Base-by-base conservation (phyloP, 23 red algal genomes). In the Cyanidiococcus yangmingshanensis region DNA sequence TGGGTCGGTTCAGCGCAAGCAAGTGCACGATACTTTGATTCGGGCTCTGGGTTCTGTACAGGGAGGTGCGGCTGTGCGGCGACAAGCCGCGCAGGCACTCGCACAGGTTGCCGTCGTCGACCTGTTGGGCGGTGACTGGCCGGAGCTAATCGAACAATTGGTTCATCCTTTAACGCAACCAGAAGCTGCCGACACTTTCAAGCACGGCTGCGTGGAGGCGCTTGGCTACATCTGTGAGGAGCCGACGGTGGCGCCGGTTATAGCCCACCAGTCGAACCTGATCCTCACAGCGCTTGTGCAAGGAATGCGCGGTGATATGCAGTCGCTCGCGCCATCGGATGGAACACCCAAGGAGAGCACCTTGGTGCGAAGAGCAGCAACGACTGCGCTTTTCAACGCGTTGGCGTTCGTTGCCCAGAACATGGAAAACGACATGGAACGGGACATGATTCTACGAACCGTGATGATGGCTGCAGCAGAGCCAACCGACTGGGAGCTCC, bases 281-380 rank as follows among this genome's bases (percentile, higher is more conserved):
- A 98, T 98, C 40, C 87, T 98, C 34, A 92, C 94, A 26, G 94
- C 94, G 33, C 84, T 98, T 21, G 87, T 98, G 0, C 84, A 89
- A 36, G 94, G 94, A 58, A 98, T 98, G 89, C 76, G 82, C 59
- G 74, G 39, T 27, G 79, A 75, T 50, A 59, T 57, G 1, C 71
- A 85, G 38, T 21, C 57, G 18, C 25, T 26, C 2, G 31, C 82
- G 21, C 33, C 76, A 1, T 25, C 26, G 0, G 25, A 25, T n/a
- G 25, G 50, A 12, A 26, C 58, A 1, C 24, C 29, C 24, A 51
- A 75, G 38, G 77, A 87, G 29, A 50, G 37, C 1, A 25, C 7
- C 7, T 76, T 77, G 41, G 82, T 98, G 45, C 84, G 87, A 30
- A 79, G 87, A 36, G 85, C 94, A 25, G 94, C 94, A 7, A 98